A percentile compares a stretch with the other conserved stretches of the same genome.
Conservation (phyloP, 495 filamentous ascomycete species). For the Aspergillus baeticus region DNA sequence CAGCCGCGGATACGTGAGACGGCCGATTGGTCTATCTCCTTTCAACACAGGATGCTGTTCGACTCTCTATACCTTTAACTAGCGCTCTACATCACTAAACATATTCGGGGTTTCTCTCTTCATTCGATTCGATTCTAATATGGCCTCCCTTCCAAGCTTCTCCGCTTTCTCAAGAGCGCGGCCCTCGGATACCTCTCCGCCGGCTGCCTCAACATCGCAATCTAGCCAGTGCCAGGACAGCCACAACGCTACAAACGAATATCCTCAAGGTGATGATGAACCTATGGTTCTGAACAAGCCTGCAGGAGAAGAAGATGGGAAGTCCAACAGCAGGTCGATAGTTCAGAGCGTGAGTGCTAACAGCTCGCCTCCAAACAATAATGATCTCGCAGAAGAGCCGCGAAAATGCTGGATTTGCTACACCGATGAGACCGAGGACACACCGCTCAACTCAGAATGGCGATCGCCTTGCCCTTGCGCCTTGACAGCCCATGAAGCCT, state of each 20-base stretch:
- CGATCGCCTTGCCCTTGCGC: conserved; percentile 85
- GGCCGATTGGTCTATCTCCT: not conserved
- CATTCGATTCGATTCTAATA: conserved; percentile 20
- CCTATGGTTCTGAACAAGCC: conserved; percentile 44
- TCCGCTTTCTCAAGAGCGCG: conserved; percentile 31
- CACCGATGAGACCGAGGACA: conserved; percentile 76
- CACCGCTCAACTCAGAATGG: conserved; percentile 67
- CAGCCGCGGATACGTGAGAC: not conserved
- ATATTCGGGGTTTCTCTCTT: not conserved
- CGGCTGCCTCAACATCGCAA: conserved; percentile 19
- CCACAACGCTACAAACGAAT: conserved; percentile 15
- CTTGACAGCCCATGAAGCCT: conserved; percentile 85
- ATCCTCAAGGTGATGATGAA: conserved; percentile 34
- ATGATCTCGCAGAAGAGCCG: conserved; percentile 38
- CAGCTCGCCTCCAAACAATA: conserved; percentile 7
- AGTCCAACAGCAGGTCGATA: conserved; percentile 16
- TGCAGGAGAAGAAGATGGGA: conserved; percentile 19
- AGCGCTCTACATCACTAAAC: not conserved
- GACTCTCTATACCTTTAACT: conserved; percentile 1
- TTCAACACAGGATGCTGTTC: conserved; percentile 15
- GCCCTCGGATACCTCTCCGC: conserved; percentile 29
- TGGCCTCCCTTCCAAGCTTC: conserved; percentile 41
- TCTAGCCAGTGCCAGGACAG: not conserved
- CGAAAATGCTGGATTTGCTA: conserved; percentile 94
- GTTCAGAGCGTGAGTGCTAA: conserved; percentile 15